Base-by-base conservation (phyloP, 192 early-diverging fungal species). In the Kappamyces sp. region DNA sequence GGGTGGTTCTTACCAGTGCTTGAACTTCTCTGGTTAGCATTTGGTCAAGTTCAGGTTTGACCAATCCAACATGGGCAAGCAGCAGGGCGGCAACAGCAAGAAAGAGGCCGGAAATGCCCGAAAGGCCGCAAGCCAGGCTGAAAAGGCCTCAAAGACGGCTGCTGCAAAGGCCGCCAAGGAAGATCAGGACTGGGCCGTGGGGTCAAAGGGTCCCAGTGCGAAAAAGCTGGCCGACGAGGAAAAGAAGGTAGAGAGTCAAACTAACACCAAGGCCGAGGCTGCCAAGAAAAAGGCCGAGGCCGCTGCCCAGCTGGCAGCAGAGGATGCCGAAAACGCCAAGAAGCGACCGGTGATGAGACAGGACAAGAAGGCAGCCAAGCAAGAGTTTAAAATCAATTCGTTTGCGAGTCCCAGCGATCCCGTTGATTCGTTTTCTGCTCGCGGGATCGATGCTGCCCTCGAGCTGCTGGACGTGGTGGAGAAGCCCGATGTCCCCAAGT, bases 361-460 rank as follows among this genome's bases (percentile, higher is more conserved):
- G n/a, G 36, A 33, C 42, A 55, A 55, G 45, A 31, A 45, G 41
- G 32, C 8, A 58, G 45, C 9, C 39, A 38, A 5, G 36, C 37
- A 5, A 42, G 40, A 15, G 47, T 34, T 5, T 34, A 58, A 29
- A n/a, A n/a, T n/a, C n/a, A n/a, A n/a, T n/a, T n/a, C n/a, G n/a
- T n/a, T n/a, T n/a, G n/a, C n/a, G n/a, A n/a, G n/a, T n/a, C n/a
- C n/a, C n/a, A n/a, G n/a, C n/a, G n/a, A n/a, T n/a, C n/a, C 41
- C 15, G 34, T 22, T 54, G 42, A 58, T 11, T 42, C 55, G 11
- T 60, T 49, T 60, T 49, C 36, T 7, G 62, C 62, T 45, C 37
- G 46, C 33, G 62, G 62, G 3, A 49, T 64, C 36, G 62, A 64
- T 40, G 46, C 35, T 47, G 62, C 62, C 12, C 40, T 64, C 37